Evolutionary conservation across 2,329 filamentous ascomycete genomes (phyloP).

Genomic region (Hypocreales sp.): DNA sequence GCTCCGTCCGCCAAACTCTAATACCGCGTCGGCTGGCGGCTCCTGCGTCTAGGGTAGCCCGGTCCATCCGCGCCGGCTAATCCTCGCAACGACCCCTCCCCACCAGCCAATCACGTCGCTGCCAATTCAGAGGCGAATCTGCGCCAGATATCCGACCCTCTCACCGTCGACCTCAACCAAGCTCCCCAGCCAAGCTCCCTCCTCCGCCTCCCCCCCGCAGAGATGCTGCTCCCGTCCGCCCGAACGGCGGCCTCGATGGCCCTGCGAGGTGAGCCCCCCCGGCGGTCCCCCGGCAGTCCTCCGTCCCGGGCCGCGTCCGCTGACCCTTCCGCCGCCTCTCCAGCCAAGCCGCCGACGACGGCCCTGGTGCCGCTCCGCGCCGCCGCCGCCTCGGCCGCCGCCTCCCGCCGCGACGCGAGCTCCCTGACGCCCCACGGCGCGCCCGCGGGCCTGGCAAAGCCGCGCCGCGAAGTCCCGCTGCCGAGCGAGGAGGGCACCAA

Average conservation of each 20-base stretch:
- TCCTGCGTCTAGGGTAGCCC: too few species aligned
- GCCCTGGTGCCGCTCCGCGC: constrained; percentile 48
- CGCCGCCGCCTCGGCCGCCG: constrained; percentile 49
- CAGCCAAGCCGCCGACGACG: constrained; percentile 51
- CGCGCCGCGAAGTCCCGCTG: constrained; percentile 58
- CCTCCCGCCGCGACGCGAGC: constrained; percentile 47
- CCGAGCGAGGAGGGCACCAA: constrained; percentile 68
- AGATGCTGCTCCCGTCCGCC: constrained; percentile 32
- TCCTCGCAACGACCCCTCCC: constrained; percentile 2
- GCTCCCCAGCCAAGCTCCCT: not conserved
- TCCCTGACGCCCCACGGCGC: constrained; percentile 37
- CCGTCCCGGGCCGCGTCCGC: not conserved
- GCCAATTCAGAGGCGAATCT: constrained; percentile 3
- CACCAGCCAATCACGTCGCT: constrained; percentile 2
- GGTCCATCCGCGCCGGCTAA: too few species aligned
- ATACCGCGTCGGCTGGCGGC: too few species aligned
- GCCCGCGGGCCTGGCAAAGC: constrained; percentile 34
- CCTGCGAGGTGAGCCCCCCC: constrained; percentile 26
- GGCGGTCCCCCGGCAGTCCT: constrained; percentile 1
- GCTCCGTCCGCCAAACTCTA: too few species aligned
- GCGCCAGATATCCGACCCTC: not conserved
- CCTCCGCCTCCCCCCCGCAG: not conserved
- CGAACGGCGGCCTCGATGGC: constrained; percentile 36
- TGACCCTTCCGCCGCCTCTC: too few species aligned
- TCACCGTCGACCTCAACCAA: not conserved